phyloP scores from a whole-genome alignment of 2,329 filamentous ascomycete species.

The Fusarium coffeatum region DNA sequence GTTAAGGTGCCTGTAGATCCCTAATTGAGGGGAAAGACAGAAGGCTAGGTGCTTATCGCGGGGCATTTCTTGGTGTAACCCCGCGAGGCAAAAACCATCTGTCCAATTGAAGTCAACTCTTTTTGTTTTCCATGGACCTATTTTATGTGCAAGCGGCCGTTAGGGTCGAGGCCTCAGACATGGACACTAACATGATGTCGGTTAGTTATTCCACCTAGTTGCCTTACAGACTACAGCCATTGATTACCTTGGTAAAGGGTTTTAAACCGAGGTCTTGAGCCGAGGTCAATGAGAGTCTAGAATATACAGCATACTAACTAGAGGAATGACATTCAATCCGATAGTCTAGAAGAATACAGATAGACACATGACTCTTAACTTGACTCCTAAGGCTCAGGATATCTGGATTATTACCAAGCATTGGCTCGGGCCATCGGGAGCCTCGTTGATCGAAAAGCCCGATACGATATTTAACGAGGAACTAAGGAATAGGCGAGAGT shows the following conservation, averaged over 20 bases:
- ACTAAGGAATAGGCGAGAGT: conserved; percentile 26
- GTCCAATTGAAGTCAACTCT: conserved; percentile 6
- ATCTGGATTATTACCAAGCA: background rate
- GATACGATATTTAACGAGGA: conserved; percentile 10
- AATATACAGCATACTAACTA: background rate
- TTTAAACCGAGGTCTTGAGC: conserved; percentile 21
- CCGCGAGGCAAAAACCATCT: conserved; percentile 10
- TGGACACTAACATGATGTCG: conserved; percentile 2
- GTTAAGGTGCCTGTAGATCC: conserved; percentile 41
- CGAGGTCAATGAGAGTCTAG: conserved; percentile 7
- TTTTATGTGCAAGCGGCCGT: conserved; percentile 11
- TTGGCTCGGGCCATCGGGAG: conserved; percentile 12
- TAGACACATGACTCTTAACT: background rate
- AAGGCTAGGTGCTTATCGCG: conserved; percentile 24
- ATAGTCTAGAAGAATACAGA: conserved; percentile 17
- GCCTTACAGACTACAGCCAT: background rate
- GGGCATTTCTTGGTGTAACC: conserved; percentile 34
- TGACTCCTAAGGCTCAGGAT: background rate
- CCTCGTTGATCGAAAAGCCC: conserved; percentile 15
- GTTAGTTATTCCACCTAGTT: background rate
- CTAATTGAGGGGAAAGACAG: conserved; percentile 27
- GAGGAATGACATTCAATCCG: conserved; percentile 2
- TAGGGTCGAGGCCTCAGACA: conserved; percentile 18
- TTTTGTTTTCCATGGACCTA: conserved; percentile 3
- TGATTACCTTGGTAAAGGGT: background rate